These are phyloP conservation scores for Tillandsia fasciculata DNA, from an alignment of 176 grass and related monocot genomes.

Conservation along the genomic window DNA sequence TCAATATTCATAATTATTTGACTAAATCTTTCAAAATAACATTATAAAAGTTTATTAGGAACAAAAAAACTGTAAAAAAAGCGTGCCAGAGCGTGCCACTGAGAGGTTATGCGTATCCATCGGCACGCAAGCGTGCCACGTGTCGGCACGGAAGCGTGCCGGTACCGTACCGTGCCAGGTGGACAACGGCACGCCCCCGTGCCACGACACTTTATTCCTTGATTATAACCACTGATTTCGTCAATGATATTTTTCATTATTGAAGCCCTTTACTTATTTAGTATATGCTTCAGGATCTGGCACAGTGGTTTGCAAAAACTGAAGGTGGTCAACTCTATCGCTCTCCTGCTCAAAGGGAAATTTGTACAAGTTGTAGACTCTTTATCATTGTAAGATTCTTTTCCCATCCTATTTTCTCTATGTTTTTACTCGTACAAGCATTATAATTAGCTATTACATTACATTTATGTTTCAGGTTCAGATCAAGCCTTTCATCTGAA, in stretches of 20 bases:
- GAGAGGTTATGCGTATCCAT: too few species aligned
- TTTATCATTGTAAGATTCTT: slow-evolving; percentile 2
- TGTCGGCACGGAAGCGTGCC: too few species aligned
- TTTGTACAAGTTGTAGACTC: slow-evolving; percentile 3
- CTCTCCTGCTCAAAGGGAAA: neutral
- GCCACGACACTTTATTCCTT: too few species aligned
- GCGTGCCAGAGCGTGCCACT: too few species aligned
- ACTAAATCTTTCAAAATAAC: too few species aligned
- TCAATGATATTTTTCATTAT: neutral
- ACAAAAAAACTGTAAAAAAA: too few species aligned
- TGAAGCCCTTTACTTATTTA: neutral
- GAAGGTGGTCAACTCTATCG: slow-evolving; percentile 2
- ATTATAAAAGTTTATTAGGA: too few species aligned
- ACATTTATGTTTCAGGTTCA: slow-evolving; percentile 15
- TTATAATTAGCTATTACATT: neutral
- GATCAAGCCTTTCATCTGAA: slow-evolving; percentile 14
- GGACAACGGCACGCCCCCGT: too few species aligned
- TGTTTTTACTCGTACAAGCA: neutral
- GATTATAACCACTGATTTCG: neutral
- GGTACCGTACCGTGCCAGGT: too few species aligned
- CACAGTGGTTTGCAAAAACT: slow-evolving; percentile 13
- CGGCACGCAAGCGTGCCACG: too few species aligned
- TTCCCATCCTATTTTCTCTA: neutral
- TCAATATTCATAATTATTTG: too few species aligned
- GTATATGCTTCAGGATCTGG: slow-evolving; percentile 9